Conservation (phyloP, 192 early-diverging fungal species). For the Thoreauomyces humboldtii region DNA sequence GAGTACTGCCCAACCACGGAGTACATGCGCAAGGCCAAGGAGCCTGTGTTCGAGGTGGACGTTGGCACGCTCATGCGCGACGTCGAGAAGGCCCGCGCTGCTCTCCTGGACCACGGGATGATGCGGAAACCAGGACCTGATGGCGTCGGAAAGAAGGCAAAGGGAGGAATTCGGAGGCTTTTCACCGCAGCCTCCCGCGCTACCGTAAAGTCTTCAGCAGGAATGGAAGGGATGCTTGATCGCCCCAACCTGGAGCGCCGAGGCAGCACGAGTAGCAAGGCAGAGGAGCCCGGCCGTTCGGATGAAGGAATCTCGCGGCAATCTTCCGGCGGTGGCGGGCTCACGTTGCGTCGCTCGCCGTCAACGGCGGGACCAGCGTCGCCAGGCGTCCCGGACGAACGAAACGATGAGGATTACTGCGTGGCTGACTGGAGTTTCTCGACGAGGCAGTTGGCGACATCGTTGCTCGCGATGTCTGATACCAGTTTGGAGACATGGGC, state of each 20-base stretch:
- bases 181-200: constrained; percentile 11
- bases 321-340: too few relatives aligned
- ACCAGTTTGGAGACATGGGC: constrained; percentile 37
- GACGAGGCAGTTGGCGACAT: constrained; percentile 25
- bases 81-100: constrained; percentile 27
- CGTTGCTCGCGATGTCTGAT: constrained; percentile 25
- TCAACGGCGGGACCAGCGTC: too few relatives aligned
- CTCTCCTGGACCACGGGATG: constrained; percentile 34
- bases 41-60: constrained; percentile 21
- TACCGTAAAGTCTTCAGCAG: too few relatives aligned
- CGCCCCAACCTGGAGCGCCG: too few relatives aligned
- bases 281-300: too few relatives aligned
- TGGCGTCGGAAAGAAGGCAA: constrained; percentile 9
- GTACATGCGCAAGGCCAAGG: constrained; percentile 23
- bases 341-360: too few relatives aligned
- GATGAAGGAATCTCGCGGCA: too few relatives aligned
- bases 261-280: too few relatives aligned
- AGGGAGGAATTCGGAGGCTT: constrained; percentile 18
- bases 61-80: constrained; percentile 30
- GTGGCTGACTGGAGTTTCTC: constrained; percentile 29
- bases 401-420: constrained; percentile 14
- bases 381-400: too few relatives aligned
- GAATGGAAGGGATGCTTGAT: too few relatives aligned
- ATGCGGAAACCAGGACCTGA: constrained; percentile 42
- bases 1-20: constrained; percentile 46